These are phyloP conservation scores for Rhodotorula sp. DNA, from an alignment of 1,284 basidiomycete species.

Conservation along the genomic window DNA sequence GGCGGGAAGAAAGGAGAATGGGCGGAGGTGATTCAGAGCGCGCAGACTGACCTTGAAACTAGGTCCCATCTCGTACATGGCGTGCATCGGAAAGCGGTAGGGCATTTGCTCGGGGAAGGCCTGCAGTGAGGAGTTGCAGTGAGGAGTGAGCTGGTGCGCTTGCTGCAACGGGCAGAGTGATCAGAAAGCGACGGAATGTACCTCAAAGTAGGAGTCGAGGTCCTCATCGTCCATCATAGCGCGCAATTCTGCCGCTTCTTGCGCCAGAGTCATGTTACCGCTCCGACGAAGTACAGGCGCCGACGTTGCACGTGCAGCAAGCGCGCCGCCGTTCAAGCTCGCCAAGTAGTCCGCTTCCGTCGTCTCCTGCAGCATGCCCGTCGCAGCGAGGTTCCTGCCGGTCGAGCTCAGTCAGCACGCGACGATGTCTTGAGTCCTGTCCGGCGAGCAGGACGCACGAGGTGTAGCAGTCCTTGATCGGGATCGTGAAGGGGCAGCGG, in stretches of 20 bases:
- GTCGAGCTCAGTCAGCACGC: not conserved
- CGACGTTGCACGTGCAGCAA: not conserved
- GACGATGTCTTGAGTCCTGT: not conserved
- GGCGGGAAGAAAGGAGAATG: not conserved
- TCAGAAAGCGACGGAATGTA: too few relatives aligned
- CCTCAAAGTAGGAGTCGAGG: slow-evolving; percentile 31
- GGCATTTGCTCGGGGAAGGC: slow-evolving; percentile 32
- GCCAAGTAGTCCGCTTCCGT: slow-evolving; percentile 15
- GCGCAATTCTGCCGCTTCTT: not conserved
- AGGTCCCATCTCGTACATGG: not conserved
- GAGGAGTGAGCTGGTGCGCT: too few relatives aligned
- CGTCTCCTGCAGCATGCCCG: slow-evolving; percentile 24
- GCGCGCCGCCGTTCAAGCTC: not conserved
- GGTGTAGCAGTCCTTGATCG: slow-evolving; percentile 13
- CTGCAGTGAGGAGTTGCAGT: not conserved
- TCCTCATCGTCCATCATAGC: slow-evolving; percentile 26
- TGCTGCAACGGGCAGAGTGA: not conserved
- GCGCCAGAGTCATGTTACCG: not conserved
- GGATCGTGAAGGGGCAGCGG: slow-evolving; percentile 2
- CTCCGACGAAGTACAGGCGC: not conserved
- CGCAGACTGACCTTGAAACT: slow-evolving; percentile 3
- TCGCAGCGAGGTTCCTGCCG: not conserved
- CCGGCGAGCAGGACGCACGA: slow-evolving; percentile 2
- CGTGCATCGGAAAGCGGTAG: slow-evolving; percentile 1
- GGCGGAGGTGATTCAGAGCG: not conserved